Evolutionary conservation across 78 protist species (phyloP).

Genomic region (Pelomyxa schiedti): DNA sequence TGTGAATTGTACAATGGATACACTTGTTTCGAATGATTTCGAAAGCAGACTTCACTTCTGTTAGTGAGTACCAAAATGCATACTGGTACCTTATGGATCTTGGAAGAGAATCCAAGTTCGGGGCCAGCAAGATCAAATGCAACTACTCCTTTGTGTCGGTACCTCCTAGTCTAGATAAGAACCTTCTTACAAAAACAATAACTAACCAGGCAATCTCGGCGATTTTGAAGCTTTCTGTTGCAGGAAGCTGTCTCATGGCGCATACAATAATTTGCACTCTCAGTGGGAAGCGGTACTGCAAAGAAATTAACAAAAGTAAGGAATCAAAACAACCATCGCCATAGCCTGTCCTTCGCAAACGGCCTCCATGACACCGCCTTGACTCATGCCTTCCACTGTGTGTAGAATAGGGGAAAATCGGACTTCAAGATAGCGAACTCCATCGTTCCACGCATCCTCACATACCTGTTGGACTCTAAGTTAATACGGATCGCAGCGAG

Average conservation of each 20-base stretch:
- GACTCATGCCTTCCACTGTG: slow-evolving; percentile 20
- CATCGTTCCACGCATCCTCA: slow-evolving; percentile 59
- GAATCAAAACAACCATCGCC: too few relatives aligned
- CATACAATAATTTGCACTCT: slow-evolving; percentile 63
- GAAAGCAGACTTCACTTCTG: slow-evolving; percentile 22
- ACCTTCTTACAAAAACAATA: too few relatives aligned
- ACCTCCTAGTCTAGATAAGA: too few relatives aligned
- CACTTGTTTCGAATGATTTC: slow-evolving; percentile 20
- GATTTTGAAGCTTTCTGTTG: slow-evolving; percentile 6
- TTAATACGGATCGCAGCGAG: too few relatives aligned
- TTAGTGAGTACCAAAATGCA: background rate
- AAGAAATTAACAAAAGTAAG: too few relatives aligned
- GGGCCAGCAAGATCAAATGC: slow-evolving; percentile 78
- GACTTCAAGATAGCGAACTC: slow-evolving; percentile 58
- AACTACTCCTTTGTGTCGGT: slow-evolving; percentile 37
- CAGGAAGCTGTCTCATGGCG: slow-evolving; percentile 44
- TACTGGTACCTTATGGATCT: slow-evolving; percentile 7
- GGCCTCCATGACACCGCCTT: slow-evolving; percentile 52
- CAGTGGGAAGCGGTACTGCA: slow-evolving; percentile 22
- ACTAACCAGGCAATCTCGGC: slow-evolving; percentile 66
- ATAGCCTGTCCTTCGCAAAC: slow-evolving; percentile 66
- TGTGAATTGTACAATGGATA: slow-evolving; percentile 47
- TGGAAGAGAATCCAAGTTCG: slow-evolving; percentile 39
- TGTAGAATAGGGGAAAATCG: slow-evolving; percentile 72
- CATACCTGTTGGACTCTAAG: too few relatives aligned